Conservation (phyloP, 345 rosid genomes). For the Brassica nigra region DNA sequence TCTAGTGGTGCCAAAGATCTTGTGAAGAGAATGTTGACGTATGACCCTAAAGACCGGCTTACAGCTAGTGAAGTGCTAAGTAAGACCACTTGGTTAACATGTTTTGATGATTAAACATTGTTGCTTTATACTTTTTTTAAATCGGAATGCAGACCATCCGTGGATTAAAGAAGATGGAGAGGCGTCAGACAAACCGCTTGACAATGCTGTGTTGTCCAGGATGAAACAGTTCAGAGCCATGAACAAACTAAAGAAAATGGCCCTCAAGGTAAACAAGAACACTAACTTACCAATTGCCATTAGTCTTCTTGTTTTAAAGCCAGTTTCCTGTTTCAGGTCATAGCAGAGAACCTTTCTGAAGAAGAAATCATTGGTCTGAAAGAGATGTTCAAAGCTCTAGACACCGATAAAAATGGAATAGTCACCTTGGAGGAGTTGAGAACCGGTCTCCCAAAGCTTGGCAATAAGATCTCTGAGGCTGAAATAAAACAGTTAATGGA, state of each 20-base stretch:
- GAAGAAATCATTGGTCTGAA: conserved; percentile 95
- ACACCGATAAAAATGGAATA: conserved; percentile 88
- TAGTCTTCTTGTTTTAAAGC: neutral
- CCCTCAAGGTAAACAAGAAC: conserved; percentile 67
- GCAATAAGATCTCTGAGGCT: conserved; percentile 84
- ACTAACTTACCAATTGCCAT: neutral
- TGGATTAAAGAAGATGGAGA: conserved; percentile 94
- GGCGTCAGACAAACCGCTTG: conserved; percentile 98
- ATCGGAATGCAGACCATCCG: conserved; percentile 69
- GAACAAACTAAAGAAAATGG: conserved; percentile 97
- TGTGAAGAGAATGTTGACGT: conserved; percentile 75
- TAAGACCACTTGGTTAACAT: conserved; percentile 41
- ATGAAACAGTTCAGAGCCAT: conserved; percentile 99
- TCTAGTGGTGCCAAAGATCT: conserved; percentile 88
- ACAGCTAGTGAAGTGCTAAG: conserved; percentile 80
- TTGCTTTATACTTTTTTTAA: neutral
- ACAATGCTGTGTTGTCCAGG: conserved; percentile 86
- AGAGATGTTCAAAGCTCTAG: conserved; percentile 96
- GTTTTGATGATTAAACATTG: conserved; percentile 3
- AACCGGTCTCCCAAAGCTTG: conserved; percentile 89
- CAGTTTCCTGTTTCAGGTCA: conserved; percentile 56
- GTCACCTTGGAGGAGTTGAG: conserved; percentile 87
- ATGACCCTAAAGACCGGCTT: conserved; percentile 75
- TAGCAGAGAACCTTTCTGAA: conserved; percentile 94
- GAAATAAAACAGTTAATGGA: conserved; percentile 94